Percentiles rank a stretch among this genome's conserved stretches.
phyloP scores from a whole-genome alignment of 2,329 filamentous ascomycete genomes.

The Talaromyces sp. region DNA sequence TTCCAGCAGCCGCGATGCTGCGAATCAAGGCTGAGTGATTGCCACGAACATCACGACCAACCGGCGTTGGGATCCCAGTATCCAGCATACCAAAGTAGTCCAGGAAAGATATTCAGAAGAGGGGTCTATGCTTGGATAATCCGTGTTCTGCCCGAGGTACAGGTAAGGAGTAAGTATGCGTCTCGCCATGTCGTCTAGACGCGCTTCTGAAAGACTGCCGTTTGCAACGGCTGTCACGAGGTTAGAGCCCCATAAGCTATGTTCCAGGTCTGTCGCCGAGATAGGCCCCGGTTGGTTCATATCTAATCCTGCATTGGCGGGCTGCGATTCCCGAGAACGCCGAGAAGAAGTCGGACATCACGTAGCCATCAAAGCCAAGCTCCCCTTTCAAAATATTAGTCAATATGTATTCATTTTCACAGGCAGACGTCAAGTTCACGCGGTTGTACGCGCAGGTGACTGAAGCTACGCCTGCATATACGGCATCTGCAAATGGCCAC shows the following conservation, averaged over 20 bases:
- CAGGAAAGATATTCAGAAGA: no score
- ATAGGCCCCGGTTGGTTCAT: no score
- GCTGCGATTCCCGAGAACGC: conserved; percentile 68
- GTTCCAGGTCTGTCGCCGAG: conserved; percentile 50
- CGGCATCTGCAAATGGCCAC: conserved; percentile 64
- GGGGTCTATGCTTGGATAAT: no score
- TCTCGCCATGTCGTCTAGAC: conserved; percentile 63
- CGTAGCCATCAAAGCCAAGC: conserved; percentile 76
- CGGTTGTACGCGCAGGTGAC: conserved; percentile 63
- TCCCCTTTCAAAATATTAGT: conserved; percentile 77
- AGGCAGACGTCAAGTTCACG: conserved; percentile 76
- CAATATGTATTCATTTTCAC: conserved; percentile 73
- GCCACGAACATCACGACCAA: neutral
- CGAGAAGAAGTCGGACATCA: conserved; percentile 78
- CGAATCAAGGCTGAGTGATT: neutral
- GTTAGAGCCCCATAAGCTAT: conserved; percentile 21
- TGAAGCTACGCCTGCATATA: conserved; percentile 57
- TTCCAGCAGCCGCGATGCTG: conserved; percentile 52
- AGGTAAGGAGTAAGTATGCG: conserved; percentile 25
- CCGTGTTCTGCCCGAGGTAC: no score
- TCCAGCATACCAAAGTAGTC: no score
- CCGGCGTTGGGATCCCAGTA: no score
- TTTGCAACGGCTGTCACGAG: conserved; percentile 60
- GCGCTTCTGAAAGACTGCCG: conserved; percentile 55
- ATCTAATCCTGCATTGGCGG: conserved; percentile 70